phyloP scores from a whole-genome alignment of 257 asterid genomes.

The Eucommia ulmoides region DNA sequence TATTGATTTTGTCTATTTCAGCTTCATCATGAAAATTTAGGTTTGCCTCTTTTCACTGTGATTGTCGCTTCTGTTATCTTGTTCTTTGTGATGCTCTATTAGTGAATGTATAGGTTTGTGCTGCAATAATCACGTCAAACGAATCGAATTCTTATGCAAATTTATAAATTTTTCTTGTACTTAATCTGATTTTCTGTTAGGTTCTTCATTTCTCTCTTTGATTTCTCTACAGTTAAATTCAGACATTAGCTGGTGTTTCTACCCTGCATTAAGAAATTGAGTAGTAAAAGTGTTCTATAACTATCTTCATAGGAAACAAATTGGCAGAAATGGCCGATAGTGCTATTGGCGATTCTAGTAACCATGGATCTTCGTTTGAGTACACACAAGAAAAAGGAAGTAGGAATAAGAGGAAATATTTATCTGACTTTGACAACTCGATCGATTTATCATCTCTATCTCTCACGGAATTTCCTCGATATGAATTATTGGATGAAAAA shows the following conservation, averaged over 20 bases:
- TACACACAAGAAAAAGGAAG: conserved; percentile 28
- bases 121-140: too few species aligned
- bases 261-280: background rate
- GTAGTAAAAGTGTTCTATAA: background rate
- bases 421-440: conserved; percentile 28
- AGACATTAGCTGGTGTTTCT: too few species aligned
- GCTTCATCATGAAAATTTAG: too few species aligned
- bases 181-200: background rate
- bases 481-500: conserved; percentile 38
- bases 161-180: background rate
- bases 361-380: conserved; percentile 15
- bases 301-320: background rate
- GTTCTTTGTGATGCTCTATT: background rate
- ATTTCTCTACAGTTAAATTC: too few species aligned
- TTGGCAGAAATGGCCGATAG: conserved; percentile 28
- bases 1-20: too few species aligned
- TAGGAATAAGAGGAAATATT: conserved; percentile 53
- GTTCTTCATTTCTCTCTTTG: background rate
- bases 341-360: conserved; percentile 14
- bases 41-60: too few species aligned
- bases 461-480: conserved; percentile 40
- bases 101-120: too few species aligned
- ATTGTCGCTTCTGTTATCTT: background rate
- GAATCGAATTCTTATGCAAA: too few species aligned
- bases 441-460: conserved; percentile 22